phyloP scores from a whole-genome alignment of 2,329 filamentous ascomycete genomes.

The Aspergillus texensis region DNA sequence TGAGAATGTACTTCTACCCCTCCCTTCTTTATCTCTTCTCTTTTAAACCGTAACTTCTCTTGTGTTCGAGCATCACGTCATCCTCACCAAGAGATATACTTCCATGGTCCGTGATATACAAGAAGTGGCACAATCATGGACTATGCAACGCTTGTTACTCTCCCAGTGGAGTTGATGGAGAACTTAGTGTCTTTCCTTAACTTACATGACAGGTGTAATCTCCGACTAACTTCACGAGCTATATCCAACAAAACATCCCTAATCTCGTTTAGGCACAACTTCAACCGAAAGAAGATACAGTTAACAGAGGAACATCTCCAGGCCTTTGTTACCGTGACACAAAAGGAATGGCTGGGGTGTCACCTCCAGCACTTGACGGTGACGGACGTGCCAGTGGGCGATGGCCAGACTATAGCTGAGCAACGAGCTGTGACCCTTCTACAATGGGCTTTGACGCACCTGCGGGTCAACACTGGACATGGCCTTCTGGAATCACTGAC shows the following conservation, averaged over 20 bases:
- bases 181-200: neutral
- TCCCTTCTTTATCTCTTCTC: neutral
- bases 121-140: neutral
- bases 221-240: neutral
- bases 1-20: neutral
- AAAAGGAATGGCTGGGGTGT: neutral
- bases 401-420: neutral
- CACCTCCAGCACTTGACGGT: neutral
- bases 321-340: neutral
- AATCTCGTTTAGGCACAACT: neutral
- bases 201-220: neutral
- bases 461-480: neutral
- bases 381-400: neutral
- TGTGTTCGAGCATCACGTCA: neutral
- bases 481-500: neutral
- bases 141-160: neutral
- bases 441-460: neutral
- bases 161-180: neutral
- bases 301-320: neutral
- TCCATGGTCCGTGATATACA: neutral
- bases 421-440: neutral
- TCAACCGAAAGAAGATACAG: neutral
- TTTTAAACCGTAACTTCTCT: neutral
- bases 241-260: neutral
- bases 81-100: neutral